Evolutionary conservation across 768 basidiomycete genomes (phyloP).

Genomic region (Phlebiopsis gigantea): DNA sequence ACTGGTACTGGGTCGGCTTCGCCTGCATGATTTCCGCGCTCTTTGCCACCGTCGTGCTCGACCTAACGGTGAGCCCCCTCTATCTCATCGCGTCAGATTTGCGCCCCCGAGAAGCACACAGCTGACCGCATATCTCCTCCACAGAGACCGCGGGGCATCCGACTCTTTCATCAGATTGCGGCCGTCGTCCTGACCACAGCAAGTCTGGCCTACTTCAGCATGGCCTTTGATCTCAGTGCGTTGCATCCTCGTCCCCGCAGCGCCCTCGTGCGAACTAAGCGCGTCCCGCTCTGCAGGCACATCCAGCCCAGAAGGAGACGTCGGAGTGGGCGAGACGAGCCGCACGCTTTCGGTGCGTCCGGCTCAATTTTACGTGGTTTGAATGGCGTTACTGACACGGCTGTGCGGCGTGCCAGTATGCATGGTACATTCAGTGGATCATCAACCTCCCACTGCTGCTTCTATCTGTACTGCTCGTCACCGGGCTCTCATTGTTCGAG

Average conservation of each 20-base stretch:
- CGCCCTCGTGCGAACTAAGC: constrained; percentile 23
- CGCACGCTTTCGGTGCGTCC: constrained; percentile 35
- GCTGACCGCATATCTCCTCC: background rate
- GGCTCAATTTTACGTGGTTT: background rate
- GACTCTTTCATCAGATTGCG: constrained; percentile 42
- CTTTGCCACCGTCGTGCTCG: constrained; percentile 31
- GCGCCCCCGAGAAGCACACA: background rate
- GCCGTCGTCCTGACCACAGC: constrained; percentile 39
- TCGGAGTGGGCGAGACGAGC: constrained; percentile 24
- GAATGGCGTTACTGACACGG: background rate
- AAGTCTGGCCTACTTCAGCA: constrained; percentile 39
- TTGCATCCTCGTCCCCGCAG: constrained; percentile 25
- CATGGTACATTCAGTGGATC: constrained; percentile 43
- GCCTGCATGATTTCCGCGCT: constrained; percentile 40
- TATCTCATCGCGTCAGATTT: background rate
- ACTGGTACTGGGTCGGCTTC: constrained; percentile 51
- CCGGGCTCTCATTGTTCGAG: constrained; percentile 38
- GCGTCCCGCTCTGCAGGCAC: background rate
- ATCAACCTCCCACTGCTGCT: constrained; percentile 44
- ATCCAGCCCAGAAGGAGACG: constrained; percentile 24
- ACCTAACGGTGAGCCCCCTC: constrained; percentile 21
- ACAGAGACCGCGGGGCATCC: constrained; percentile 31
- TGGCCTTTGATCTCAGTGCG: constrained; percentile 48
- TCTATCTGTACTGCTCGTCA: constrained; percentile 37
- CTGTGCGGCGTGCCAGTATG: constrained; percentile 26